Conservation (phyloP, 2,329 filamentous ascomycete species). For the Eurotiales sp. region DNA sequence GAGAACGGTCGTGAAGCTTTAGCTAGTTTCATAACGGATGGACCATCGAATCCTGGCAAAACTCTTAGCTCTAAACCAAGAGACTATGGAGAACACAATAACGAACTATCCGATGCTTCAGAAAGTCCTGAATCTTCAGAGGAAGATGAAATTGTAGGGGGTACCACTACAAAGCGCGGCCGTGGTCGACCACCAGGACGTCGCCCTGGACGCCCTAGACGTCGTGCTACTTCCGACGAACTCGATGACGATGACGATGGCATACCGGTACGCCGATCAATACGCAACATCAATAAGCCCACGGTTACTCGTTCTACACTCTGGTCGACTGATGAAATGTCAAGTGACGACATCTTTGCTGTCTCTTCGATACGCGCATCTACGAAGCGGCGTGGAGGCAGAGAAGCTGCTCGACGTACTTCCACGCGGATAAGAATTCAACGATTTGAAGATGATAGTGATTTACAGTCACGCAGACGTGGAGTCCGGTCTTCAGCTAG, state of each 20-base stretch:
- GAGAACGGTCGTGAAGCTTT: constrained; percentile 28
- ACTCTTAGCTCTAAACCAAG: neutral
- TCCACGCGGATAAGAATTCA: constrained; percentile 13
- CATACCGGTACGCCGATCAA: constrained; percentile 11
- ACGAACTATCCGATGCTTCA: constrained; percentile 16
- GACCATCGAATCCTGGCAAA: constrained; percentile 5
- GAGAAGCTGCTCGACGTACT: constrained; percentile 11
- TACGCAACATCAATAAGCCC: neutral
- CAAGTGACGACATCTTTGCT: constrained; percentile 24
- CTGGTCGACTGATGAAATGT: constrained; percentile 22
- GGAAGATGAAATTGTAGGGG: constrained; percentile 6
- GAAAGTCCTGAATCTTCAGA: constrained; percentile 16
- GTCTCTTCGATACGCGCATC: constrained; percentile 10
- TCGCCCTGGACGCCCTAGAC: constrained; percentile 1
- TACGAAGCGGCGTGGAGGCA: constrained; percentile 17
- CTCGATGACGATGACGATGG: neutral
- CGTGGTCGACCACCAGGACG: constrained; percentile 3
- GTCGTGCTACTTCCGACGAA: constrained; percentile 1
- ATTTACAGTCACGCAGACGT: constrained; percentile 15
- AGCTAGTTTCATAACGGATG: constrained; percentile 19
- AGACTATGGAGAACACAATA: neutral
- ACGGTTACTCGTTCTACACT: neutral
- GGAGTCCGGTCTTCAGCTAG: constrained; percentile 14
- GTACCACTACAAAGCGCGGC: neutral
- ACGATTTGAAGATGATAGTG: constrained; percentile 15